A percentile compares a stretch with the other conserved stretches of the same genome.
Evolutionary conservation across 768 basidiomycete genomes (phyloP).

Genomic region (Suillus lakei): DNA sequence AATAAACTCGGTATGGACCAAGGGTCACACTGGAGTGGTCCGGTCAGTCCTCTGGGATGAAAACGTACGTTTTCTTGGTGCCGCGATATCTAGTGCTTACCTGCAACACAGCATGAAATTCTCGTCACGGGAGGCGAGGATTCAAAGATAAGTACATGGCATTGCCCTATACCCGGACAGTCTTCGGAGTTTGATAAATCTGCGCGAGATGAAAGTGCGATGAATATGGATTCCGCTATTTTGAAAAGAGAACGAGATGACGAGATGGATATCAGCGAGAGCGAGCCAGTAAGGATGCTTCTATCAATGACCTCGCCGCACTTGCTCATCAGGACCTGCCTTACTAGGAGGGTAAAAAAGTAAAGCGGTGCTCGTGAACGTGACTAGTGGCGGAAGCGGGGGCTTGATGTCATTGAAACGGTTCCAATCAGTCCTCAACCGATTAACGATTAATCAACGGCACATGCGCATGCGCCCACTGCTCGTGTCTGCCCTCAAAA

Average conservation of each 20-base stretch:
- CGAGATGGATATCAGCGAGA: conserved; percentile 16
- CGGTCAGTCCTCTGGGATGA: conserved; percentile 63
- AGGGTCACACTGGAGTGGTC: conserved; percentile 60
- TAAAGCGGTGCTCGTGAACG: conserved; percentile 12
- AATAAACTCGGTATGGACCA: conserved; percentile 55
- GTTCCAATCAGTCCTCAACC: neutral
- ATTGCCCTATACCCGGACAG: conserved; percentile 16
- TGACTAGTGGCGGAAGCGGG: neutral
- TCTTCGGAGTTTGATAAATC: neutral
- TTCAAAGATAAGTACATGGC: conserved; percentile 50
- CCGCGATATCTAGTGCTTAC: conserved; percentile 6
- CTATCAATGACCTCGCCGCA: too few relatives aligned
- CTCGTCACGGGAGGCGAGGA: conserved; percentile 59
- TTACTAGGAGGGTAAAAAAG: conserved; percentile 28
- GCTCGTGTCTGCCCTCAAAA: neutral
- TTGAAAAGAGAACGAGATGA: conserved; percentile 32
- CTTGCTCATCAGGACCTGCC: neutral
- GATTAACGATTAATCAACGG: neutral
- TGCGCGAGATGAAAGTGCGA: conserved; percentile 14
- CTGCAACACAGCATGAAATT: conserved; percentile 37
- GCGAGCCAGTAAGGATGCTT: conserved; percentile 21
- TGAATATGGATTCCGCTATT: conserved; percentile 15
- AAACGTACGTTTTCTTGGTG: conserved; percentile 37
- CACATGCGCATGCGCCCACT: neutral
- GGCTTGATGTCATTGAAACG: too few relatives aligned